A percentile compares a stretch with the other conserved stretches of the same genome.
Evolutionary conservation across 768 basidiomycete genomes (phyloP).

Genomic region (Mrakia frigida): DNA sequence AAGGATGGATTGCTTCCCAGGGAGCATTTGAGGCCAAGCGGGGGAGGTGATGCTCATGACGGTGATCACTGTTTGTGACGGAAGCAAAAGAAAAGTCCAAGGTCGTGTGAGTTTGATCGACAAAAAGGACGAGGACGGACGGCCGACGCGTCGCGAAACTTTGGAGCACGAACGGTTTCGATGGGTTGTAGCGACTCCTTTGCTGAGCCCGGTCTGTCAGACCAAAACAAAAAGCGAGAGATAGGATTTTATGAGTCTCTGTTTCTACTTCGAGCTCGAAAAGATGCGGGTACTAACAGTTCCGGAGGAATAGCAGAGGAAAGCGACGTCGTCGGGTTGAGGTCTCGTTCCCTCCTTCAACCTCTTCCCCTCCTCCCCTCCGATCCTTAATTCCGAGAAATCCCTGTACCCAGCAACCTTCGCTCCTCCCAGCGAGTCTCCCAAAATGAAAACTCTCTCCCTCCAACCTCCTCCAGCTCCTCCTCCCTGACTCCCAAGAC

Average conservation of each 20-base stretch:
- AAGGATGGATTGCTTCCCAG: background rate
- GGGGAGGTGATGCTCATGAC: background rate
- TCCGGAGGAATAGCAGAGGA: slow-evolving; percentile 14
- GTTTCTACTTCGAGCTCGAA: background rate
- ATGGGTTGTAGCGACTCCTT: slow-evolving; percentile 17
- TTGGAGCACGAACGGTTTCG: background rate
- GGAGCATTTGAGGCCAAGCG: background rate
- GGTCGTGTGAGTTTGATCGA: background rate
- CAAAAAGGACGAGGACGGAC: background rate
- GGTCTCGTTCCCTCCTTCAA: background rate
- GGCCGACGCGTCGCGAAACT: background rate
- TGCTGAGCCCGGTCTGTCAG: slow-evolving; percentile 17
- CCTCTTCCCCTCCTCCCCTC: background rate
- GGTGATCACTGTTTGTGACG: slow-evolving; percentile 6
- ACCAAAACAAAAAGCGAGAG: background rate
- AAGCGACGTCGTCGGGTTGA: background rate
- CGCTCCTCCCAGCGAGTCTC: background rate
- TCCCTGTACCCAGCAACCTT: background rate
- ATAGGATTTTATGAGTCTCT: background rate
- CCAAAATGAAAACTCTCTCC: background rate
- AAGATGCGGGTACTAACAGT: background rate
- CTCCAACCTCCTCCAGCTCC: background rate
- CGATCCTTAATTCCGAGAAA: background rate
- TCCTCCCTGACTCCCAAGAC: background rate
- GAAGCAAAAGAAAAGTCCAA: background rate